These are phyloP conservation scores for Corymbia calophylla DNA, from an alignment of 441 rosid genomes.

Conservation along the genomic window DNA sequence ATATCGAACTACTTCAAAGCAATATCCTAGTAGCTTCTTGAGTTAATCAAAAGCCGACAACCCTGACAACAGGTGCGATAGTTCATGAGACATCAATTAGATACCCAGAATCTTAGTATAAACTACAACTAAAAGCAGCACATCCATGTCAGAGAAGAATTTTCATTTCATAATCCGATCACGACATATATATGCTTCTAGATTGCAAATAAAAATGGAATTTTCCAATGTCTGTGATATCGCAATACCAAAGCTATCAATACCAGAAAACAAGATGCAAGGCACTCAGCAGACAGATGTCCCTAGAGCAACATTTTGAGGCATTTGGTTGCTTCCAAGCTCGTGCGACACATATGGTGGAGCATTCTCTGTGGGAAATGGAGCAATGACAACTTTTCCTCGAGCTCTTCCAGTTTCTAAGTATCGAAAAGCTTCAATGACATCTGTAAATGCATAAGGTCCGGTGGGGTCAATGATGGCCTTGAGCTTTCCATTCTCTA, in stretches of 20 bases:
- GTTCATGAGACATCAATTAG: background rate
- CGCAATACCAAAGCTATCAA: background rate
- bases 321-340: background rate
- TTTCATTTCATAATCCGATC: background rate
- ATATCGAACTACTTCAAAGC: background rate
- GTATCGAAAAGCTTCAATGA: slow-evolving; percentile 29
- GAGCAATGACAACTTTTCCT: slow-evolving; percentile 33
- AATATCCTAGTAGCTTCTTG: background rate
- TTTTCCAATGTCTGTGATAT: background rate
- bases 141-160: background rate
- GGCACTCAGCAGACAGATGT: background rate
- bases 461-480: slow-evolving; percentile 33
- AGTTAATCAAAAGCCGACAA: background rate
- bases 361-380: slow-evolving; percentile 10
- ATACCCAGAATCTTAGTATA: background rate
- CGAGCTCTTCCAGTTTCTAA: slow-evolving; percentile 36
- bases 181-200: background rate
- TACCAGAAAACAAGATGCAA: background rate
- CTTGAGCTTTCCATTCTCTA: slow-evolving; percentile 32
- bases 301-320: background rate
- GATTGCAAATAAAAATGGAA: background rate
- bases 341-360: background rate
- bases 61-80: background rate
- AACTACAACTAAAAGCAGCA: background rate
- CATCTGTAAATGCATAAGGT: slow-evolving; percentile 27